These are phyloP conservation scores for Rhodotorula diobovata DNA, from an alignment of 768 basidiomycete genomes.

Conservation along the genomic window DNA sequence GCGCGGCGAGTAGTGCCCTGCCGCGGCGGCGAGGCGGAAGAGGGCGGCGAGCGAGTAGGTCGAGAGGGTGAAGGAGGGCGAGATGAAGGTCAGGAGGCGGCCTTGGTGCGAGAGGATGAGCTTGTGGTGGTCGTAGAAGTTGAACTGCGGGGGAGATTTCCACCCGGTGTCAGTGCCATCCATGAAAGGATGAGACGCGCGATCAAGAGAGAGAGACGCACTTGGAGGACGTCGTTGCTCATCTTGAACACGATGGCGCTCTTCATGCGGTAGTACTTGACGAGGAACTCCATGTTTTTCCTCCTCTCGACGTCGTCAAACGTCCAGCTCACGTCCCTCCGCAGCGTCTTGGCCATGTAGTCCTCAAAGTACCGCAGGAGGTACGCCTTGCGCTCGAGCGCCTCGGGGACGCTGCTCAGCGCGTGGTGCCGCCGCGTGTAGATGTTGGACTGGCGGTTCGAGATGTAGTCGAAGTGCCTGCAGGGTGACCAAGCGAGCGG, in stretches of 20 bases:
- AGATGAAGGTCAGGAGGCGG: slow-evolving; percentile 77
- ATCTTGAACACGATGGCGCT: slow-evolving; percentile 94
- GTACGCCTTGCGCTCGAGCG: slow-evolving; percentile 84
- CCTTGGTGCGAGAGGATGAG: slow-evolving; percentile 79
- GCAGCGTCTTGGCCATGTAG: slow-evolving; percentile 87
- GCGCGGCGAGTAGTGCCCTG: slow-evolving; percentile 13
- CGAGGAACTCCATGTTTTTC: slow-evolving; percentile 90
- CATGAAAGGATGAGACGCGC: not conserved
- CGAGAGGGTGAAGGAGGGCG: slow-evolving; percentile 37
- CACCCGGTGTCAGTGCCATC: not conserved
- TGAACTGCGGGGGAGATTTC: slow-evolving; percentile 62
- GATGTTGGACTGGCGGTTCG: slow-evolving; percentile 61
- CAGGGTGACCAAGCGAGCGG: too few relatives aligned
- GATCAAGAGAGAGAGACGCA: slow-evolving; percentile 47
- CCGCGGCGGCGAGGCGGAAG: slow-evolving; percentile 25
- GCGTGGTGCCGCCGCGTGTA: slow-evolving; percentile 66
- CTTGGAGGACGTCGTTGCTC: slow-evolving; percentile 93
- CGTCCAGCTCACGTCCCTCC: slow-evolving; percentile 76
- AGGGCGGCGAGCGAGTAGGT: slow-evolving; percentile 36
- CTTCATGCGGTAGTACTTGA: slow-evolving; percentile 93
- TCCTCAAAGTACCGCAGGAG: slow-evolving; percentile 87
- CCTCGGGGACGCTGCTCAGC: slow-evolving; percentile 41
- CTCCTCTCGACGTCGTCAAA: slow-evolving; percentile 64
- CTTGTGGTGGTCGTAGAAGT: slow-evolving; percentile 97
- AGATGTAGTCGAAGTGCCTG: slow-evolving; percentile 84